Evolutionary conservation across 2,329 filamentous ascomycete genomes (phyloP), one percentile per base, ranked within the genome.

Genomic region (Lomentospora prolificans): DNA sequence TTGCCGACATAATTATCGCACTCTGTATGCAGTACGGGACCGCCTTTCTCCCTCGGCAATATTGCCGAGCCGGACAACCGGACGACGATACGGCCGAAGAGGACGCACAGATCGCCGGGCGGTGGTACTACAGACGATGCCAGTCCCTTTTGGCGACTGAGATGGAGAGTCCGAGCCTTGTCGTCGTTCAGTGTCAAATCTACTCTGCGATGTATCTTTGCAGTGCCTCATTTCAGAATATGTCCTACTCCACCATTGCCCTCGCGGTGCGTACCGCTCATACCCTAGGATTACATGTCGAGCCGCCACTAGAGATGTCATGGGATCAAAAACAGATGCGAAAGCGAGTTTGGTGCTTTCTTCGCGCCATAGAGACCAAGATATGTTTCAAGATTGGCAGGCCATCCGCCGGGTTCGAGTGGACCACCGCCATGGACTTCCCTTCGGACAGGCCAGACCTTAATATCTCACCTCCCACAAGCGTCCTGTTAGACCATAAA

Each of bases 1-100:
- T 80, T 0, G 73, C 77, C 1, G 78, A 80, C 57, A 78, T 80
- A 24, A 64, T 80, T 30, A 62, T 80, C 14, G 77, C 77, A 0
- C 57, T 80, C 8, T 76, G 74, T 58, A 75, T 80, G 67, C 77
- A 79, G 62, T 72, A 74, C 41, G 70, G 71, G n/a, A 63, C 70
- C 31, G 22, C 64, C 64, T 7, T 58, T 63, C 0, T 62, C 66
- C 33, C 60, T 63, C 56, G 61, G 67, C 52, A 53, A 57, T 1
- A 57, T 54, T n/a, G n/a, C n/a, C n/a, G n/a, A n/a, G 24, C 14
- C 53, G 2, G 39, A 56, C 2, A 36, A 44, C 6, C 41, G 39
- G 1, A 44, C 31, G 31, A 28, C 46, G 30, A 41, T 24, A 58
- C 69, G 31, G 46, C 14, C 12, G 8, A 25, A 9, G 22, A 25